Conservation (phyloP, 306 rosid species). For the Fagus crenata region DNA sequence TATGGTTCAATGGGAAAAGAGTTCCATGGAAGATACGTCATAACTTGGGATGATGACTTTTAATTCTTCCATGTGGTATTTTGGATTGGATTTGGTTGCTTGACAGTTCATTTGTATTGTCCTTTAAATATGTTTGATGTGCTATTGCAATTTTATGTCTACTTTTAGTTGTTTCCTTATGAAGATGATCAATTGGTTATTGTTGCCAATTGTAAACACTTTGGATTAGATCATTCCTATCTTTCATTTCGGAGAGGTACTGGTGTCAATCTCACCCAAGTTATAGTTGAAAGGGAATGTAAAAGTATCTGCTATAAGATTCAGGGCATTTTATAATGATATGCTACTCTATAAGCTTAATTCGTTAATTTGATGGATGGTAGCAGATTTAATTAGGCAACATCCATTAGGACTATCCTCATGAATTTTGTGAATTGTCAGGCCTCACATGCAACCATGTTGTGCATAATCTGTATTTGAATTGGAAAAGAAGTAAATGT, state of each 20-base stretch:
- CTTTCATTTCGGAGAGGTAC: background rate
- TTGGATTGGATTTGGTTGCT: background rate
- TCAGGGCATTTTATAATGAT: background rate
- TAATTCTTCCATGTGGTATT: background rate
- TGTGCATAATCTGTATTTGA: background rate
- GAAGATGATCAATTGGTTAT: background rate
- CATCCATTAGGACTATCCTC: background rate
- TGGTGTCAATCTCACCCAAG: background rate
- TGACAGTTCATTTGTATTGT: background rate
- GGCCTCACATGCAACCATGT: background rate
- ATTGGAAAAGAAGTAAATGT: background rate
- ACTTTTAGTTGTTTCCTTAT: background rate
- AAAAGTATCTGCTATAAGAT: background rate
- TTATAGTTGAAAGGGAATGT: background rate
- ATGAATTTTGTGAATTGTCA: slow-evolving; percentile 8
- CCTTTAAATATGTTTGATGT: background rate
- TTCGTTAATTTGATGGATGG: background rate
- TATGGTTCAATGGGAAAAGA: background rate
- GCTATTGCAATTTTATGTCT: background rate
- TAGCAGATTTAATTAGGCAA: background rate
- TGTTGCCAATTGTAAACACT: background rate
- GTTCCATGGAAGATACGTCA: background rate
- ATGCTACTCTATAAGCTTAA: slow-evolving; percentile 1
- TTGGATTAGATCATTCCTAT: background rate
- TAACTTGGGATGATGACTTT: background rate